Base-by-base conservation (phyloP, 2,329 filamentous ascomycete species). In the Nemania sp. region DNA sequence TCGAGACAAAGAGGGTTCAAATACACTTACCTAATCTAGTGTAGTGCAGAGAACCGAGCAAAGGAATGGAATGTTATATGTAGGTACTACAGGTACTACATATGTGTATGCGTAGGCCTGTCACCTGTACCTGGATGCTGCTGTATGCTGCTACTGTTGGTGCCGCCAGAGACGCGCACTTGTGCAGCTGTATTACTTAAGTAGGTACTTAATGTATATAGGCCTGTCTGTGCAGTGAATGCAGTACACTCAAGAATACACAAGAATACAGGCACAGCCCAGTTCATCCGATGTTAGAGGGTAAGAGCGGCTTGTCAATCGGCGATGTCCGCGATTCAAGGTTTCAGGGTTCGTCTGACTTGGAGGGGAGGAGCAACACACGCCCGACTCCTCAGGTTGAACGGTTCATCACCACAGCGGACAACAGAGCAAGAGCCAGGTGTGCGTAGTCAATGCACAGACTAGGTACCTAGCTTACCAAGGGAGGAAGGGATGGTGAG, bases 311-410 rank as follows among this genome's bases (percentile, higher is more conserved):
- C 41, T 53, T 53, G 32, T 49, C n/a, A 41, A 38, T 73, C 71
- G 69, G 72, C 68, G 68, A 72, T 69, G 68, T 62, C 71, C 69
- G 71, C 71, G 57, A 22, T 29, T 47, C 49, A 64, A 35, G 70
- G 64, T 45, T 45, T 18, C 38, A 41, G 38, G 38, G 18, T 62
- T 64, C 64, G 59, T 72, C 64, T 72, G 71, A 70, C 62, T 70
- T 70, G 67, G 70, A 70, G 54, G 51, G 51, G 24, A 47, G 57
- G n/a, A 38, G 43, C 47, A 67, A 35, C 32, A 35, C 32, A 35
- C 32, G 29, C 29, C 8, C 8, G 32, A 8, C 32, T 35, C 7
- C 32, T 11, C 53, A 70, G 41, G 56, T 47, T 58, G 67, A 59
- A 66, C 43, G 52, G 56, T 56, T 32, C 51, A 32, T 45, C 43